Percentiles rank a stretch among this genome's conserved stretches.
phyloP scores from a whole-genome alignment of 805 yeast genomes.

The Pichia scutulata region DNA sequence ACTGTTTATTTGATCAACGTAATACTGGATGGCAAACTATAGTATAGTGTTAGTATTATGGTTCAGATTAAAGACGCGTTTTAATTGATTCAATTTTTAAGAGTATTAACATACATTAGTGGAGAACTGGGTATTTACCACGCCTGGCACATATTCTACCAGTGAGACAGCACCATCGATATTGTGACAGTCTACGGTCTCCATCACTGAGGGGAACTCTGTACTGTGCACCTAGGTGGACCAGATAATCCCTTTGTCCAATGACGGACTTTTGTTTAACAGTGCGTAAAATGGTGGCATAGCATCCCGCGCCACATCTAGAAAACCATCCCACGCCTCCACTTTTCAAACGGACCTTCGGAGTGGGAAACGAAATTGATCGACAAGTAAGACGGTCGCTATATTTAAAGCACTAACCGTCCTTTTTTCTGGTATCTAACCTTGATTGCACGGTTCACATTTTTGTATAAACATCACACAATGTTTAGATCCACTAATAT shows the following conservation, averaged over 20 bases:
- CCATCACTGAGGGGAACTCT: not conserved
- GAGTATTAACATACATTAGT: not conserved
- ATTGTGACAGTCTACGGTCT: not conserved
- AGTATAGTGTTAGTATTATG: not conserved
- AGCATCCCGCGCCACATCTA: not conserved
- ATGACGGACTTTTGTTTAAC: too few species aligned
- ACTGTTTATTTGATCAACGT: conserved; percentile 4
- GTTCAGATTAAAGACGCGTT: not conserved
- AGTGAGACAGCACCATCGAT: not conserved
- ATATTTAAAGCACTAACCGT: not conserved
- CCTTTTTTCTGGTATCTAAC: not conserved
- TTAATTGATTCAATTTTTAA: too few species aligned
- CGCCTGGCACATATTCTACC: not conserved
- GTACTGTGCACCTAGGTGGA: too few species aligned
- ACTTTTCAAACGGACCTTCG: not conserved
- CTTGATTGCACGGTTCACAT: too few species aligned
- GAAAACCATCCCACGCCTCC: not conserved
- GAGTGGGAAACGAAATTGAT: not conserved
- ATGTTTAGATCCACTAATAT: not conserved
- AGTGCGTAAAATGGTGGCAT: not conserved
- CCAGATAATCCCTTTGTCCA: too few species aligned
- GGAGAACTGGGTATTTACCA: not conserved
- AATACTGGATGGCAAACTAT: conserved; percentile 17
- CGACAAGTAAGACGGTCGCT: not conserved
- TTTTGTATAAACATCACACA: not conserved